Evolutionary conservation across 495 filamentous ascomycete genomes (phyloP), one percentile per base, ranked within the genome.

Genomic region (Lasiosphaeria ovina): DNA sequence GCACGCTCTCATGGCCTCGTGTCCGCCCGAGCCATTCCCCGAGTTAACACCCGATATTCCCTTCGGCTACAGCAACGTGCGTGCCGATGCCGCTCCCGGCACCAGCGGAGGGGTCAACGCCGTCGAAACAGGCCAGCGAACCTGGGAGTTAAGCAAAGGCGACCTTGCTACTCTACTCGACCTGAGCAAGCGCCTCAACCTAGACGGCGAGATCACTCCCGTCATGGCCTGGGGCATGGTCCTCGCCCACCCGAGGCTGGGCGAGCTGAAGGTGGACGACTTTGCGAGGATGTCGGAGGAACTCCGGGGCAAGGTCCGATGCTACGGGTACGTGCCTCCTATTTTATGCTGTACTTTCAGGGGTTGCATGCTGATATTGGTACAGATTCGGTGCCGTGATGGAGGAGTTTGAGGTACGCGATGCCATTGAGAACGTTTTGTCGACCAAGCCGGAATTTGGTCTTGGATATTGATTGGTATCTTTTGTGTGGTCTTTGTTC

Each of bases 131-230:
- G 72, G 70, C 42, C 74, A 75, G 62, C 78, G 85, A 62, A 89
- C 87, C 51, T 88, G 86, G 76, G 85, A 89, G 69, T 76, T 96
- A 31, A 85, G 82, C 45, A 88, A 86, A 66, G 81, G 80, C 42
- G 90, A 95, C 66, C 81, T 98, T 45, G 71, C 84, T 36, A 92
- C 89, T 50, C 79, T 98, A 45, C 83, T 97, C 54, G 88, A 96
- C 70, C 80, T 96, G 55, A 95, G 92, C 76, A 83, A 86, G 66
- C 83, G 89, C 64, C 81, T 98, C 6, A 87, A 93, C 59, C 84
- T 95, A 0, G 92, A 96, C 61, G 90, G 91, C 32, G 94, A 98
- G 74, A 89, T 98, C 70, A 97, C 93, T n/a, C 94, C 94, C 0
- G 88, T 97, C 57, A 94, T 94, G 91, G 93, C 93, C 1, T 93